Evolutionary conservation across 352 stramenopile species (phyloP).

Genomic region (Phytophthora megakarya): DNA sequence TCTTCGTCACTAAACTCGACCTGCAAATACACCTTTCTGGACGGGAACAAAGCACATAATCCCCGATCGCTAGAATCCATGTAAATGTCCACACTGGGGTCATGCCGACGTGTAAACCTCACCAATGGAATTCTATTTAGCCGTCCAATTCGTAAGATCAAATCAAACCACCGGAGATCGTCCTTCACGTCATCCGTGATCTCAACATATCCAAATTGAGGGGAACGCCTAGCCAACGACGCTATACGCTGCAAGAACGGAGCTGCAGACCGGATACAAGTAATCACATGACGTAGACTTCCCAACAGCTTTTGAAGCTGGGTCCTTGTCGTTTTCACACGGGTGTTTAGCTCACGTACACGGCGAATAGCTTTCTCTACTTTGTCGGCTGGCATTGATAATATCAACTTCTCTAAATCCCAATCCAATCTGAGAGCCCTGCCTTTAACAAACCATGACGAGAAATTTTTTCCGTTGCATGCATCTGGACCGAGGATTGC

Average conservation of each 20-base stretch:
- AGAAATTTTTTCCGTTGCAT: slow-evolving; percentile 29
- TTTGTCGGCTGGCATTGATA: slow-evolving; percentile 18
- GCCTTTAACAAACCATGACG: slow-evolving; percentile 8
- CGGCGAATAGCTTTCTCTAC: slow-evolving; percentile 6
- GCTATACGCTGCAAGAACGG: too few species aligned
- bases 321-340: background rate
- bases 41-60: slow-evolving; percentile 6
- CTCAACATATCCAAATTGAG: too few species aligned
- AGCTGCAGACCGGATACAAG: too few species aligned
- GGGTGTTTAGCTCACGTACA: background rate
- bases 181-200: too few species aligned
- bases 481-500: slow-evolving; percentile 11
- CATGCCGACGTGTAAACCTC: background rate
- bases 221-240: too few species aligned
- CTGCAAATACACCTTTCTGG: background rate
- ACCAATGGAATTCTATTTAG: slow-evolving; percentile 6
- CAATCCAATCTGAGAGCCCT: slow-evolving; percentile 10
- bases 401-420: background rate
- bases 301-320: background rate
- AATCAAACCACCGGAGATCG: background rate
- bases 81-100: background rate
- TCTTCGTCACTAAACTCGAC: background rate
- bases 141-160: background rate
- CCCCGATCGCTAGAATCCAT: slow-evolving; percentile 16
- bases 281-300: too few species aligned